Evolutionary conservation across 2,329 filamentous ascomycete genomes (phyloP), one percentile per base, ranked within the genome.

Genomic region (Aspergillus japonicus): DNA sequence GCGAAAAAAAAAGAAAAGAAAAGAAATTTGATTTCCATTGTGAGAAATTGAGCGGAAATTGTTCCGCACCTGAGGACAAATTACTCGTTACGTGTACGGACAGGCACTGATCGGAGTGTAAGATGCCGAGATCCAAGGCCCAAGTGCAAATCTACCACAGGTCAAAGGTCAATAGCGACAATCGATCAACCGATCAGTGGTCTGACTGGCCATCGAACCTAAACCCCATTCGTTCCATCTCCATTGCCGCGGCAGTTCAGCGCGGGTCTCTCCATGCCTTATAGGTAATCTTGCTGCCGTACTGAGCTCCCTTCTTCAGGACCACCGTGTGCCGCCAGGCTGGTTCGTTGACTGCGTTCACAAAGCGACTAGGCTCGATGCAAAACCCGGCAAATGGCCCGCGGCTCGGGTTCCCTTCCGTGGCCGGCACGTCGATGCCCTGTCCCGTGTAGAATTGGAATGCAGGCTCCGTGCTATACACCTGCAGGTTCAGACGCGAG

Each of bases 371-470:
- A 0, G 94, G 93, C 81, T 99, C 95, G 48, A 96, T 88, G 75
- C 92, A 96, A 80, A 98, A 96, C 0, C 90, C 94, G 49, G 88
- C 86, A 52, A 92, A 85, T 4, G 85, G 72, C 0, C 83, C 85
- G 52, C 91, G 84, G 1, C 88, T 87, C 0, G 89, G 85, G 29
- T 85, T 75, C 2, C 80, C 82, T 33, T 79, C 81, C 23, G 81
- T 80, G 60, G 76, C 88, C 0, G 90, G 89, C 12, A 96, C 89
- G 68, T 95, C 80, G 65, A 96, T 92, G 71, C 87, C 89, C 71
- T 90, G 89, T 65, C 94, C 95, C 0, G 92, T 96, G 78, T 98
- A 98, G 79, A 97, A 96, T 76, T 98, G 94, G 82, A 97, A 98
- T 0, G 92, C 91, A 0, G 95, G 95, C 81, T 98, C 94, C 0